Evolutionary conservation across 495 filamentous ascomycete species (phyloP), one percentile per base, ranked within the genome.

Genomic region (Penicillium arizonense): DNA sequence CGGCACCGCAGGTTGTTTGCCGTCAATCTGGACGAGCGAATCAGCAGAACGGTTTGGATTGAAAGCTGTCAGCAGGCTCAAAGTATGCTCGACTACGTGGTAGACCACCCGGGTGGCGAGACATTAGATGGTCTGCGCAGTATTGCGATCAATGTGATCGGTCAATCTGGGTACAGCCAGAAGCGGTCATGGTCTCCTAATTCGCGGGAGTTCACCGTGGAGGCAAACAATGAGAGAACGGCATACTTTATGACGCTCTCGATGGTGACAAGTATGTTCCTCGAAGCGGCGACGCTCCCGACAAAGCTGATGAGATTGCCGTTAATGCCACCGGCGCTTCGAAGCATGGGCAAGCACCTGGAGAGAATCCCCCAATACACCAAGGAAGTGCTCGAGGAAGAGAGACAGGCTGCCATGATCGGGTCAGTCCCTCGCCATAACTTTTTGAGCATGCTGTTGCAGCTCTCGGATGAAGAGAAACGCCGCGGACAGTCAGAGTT

Each of bases 131-230:
- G 63, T 2, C 50, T 72, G 12, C 61, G 63, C 1, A 55, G 54
- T 38, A 44, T 74, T 14, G 69, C 75, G 18, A 69, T 76, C 56
- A 73, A 77, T 52, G 73, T 76, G 5, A 59, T 77, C 14, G 70
- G 70, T 3, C 41, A 50, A 44, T 67, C 72, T 13, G 72, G 67
- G 12, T 76, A 72, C 53, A 65, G 65, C 18, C 56, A 69, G 40
- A 49, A 60, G 4, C 59, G 67, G 40, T 28, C 63, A 0, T 77
- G 69, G 61, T 18, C 18, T 1, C 18, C 18, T 1, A 18, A 18
- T 18, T 1, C 18, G 18, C 18, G 18, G 18, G 18, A 18, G 18
- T 18, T 18, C 1, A 18, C 18, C 18, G 18, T 18, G 18, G 18
- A 18, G 18, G 41, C 58, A n/a, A 52, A 62, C 13, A 41, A 53